Percentiles rank a stretch among this genome's conserved stretches.
These are phyloP conservation scores for Penicillium psychrosexuale DNA, from an alignment of 2,329 filamentous ascomycete genomes.

Conservation along the genomic window DNA sequence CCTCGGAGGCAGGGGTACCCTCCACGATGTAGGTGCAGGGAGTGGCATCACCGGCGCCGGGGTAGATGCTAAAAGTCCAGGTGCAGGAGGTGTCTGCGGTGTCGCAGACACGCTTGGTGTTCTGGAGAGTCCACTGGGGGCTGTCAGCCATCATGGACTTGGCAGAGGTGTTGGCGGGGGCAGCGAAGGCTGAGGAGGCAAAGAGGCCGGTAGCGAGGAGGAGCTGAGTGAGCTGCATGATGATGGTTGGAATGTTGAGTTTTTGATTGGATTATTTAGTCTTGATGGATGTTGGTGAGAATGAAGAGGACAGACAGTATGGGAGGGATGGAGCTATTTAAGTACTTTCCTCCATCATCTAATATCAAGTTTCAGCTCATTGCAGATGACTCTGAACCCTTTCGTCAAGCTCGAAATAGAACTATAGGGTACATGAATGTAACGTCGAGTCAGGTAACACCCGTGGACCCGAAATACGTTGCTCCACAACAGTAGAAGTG, in stretches of 20 bases:
- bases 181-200: slow-evolving; percentile 37
- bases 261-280: not conserved
- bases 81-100: slow-evolving; percentile 41
- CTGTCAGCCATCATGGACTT: slow-evolving; percentile 43
- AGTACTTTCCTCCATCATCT: not conserved
- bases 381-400: not conserved
- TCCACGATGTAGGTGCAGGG: slow-evolving; percentile 43
- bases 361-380: not conserved
- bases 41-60: slow-evolving; percentile 26
- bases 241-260: slow-evolving; percentile 19
- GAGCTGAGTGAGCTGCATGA: slow-evolving; percentile 47
- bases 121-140: slow-evolving; percentile 46
- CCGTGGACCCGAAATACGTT: not conserved
- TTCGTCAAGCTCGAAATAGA: slow-evolving; percentile 5
- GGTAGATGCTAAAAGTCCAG: slow-evolving; percentile 48
- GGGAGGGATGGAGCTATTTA: slow-evolving; percentile 2
- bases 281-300: not conserved
- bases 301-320: not conserved
- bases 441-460: not conserved
- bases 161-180: slow-evolving; percentile 30
- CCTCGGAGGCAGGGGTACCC: slow-evolving; percentile 34
- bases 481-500: slow-evolving; percentile 1
- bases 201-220: slow-evolving; percentile 34
- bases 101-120: slow-evolving; percentile 44
- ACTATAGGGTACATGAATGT: not conserved